Evolutionary conservation across 2,329 filamentous ascomycete genomes (phyloP), one percentile per base, ranked within the genome.

Genomic region (Curvularia spicifera): DNA sequence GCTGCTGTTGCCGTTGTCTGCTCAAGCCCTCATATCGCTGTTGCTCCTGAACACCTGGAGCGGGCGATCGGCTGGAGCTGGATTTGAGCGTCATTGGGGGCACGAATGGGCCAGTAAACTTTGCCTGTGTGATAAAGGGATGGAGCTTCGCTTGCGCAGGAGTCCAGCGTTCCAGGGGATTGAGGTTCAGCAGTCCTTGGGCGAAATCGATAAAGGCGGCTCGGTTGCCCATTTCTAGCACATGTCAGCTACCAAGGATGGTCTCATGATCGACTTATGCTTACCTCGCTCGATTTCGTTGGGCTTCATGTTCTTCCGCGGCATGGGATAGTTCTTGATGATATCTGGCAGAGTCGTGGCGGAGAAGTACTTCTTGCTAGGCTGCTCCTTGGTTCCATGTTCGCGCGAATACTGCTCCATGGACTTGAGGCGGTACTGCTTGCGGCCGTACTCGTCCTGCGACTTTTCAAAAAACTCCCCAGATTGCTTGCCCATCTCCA

Each of bases 281-380:
- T 73, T 82, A 97, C 95, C 95, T 90, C 95, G 83, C 71, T 99
- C 95, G 65, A 99, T 89, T 79, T 99, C 95, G 68, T 88, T 91
- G 76, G 90, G 93, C 81, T 99, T 99, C 95, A 99, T 99, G 73
- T 97, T 97, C 81, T 99, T 99, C 71, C 95, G 86, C 47, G 95
- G 95, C 94, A 99, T 97, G 5, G 95, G 91, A 74, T 99, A 99
- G 55, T 91, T 93, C 75, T 96, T 92, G 80, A 99, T 98, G 64
- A 99, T 99, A 66, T 99, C 95, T 4, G 94, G 94, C 52, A 99
- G 81, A 1, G 93, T 96, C 40, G 88, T 97, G 35, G 93, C 93
- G 70, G 94, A 91, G 80, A 99, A 99, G 78, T 99, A 99, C 79
- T 98, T 98, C 83, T 99, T 99, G 86, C 95, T 99, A 22, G 95